Percentiles rank a stretch among this genome's conserved stretches.
phyloP scores from a whole-genome alignment of 129 eudicot genomes.

The Tagetes erecta region DNA sequence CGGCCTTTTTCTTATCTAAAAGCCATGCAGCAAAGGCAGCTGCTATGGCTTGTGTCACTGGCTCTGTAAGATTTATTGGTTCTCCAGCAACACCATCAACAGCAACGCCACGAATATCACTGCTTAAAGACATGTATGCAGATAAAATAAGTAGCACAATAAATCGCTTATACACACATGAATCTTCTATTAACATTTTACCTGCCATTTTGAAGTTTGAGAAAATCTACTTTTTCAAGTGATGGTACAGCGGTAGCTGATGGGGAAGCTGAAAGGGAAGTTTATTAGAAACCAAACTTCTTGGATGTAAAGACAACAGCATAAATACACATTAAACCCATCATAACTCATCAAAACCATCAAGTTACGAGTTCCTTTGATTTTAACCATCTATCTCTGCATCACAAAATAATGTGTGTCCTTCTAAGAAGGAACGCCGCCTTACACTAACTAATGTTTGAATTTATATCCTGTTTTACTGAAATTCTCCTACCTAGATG shows the following conservation, averaged over 20 bases:
- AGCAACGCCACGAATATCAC: slow-evolving; percentile 99
- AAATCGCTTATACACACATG: background rate
- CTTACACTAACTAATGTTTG: background rate
- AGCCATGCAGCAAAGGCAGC: slow-evolving; percentile 94
- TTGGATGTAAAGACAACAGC: slow-evolving; percentile 1
- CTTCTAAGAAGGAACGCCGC: background rate
- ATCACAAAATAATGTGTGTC: background rate
- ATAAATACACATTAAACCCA: background rate
- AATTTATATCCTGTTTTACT: slow-evolving; percentile 3
- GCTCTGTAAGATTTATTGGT: slow-evolving; percentile 83
- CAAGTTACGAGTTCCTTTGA: background rate
- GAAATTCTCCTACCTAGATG: background rate
- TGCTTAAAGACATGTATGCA: slow-evolving; percentile 34
- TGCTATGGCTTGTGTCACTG: slow-evolving; percentile 95
- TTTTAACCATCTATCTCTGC: background rate
- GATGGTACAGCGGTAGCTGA: slow-evolving; percentile 61
- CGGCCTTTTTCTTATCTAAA: slow-evolving; percentile 62
- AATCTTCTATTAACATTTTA: slow-evolving; percentile 12
- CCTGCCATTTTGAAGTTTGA: slow-evolving; percentile 99
- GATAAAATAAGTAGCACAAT: background rate
- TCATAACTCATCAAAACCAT: background rate
- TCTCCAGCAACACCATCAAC: slow-evolving; percentile 95
- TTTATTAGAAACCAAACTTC: slow-evolving; percentile 25
- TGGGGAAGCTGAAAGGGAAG: slow-evolving; percentile 66
- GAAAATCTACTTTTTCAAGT: slow-evolving; percentile 71